These are phyloP conservation scores for Citrullus colocynthis DNA, from an alignment of 306 rosid species.

Conservation along the genomic window DNA sequence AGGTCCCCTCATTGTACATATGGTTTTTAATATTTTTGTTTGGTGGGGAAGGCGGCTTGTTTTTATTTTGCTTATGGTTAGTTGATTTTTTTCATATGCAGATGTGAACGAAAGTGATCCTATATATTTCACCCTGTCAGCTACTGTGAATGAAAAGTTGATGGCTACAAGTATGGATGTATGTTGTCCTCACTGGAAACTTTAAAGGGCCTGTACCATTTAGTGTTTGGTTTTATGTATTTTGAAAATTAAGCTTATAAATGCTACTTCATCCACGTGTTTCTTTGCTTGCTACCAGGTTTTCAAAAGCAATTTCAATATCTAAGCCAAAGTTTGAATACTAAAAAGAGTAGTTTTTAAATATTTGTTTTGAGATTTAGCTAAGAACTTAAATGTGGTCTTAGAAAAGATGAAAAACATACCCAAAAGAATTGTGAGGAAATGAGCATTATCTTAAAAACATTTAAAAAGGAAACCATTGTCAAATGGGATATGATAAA, in stretches of 20 bases:
- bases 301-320: background rate
- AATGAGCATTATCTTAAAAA: background rate
- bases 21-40: background rate
- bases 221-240: background rate
- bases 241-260: background rate
- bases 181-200: conserved; percentile 5
- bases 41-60: background rate
- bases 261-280: background rate
- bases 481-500: background rate
- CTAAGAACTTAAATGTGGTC: background rate
- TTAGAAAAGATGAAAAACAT: background rate
- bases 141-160: conserved; percentile 38
- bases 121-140: conserved; percentile 40
- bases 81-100: conserved; percentile 17
- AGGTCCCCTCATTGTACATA: conserved; percentile 21
- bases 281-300: background rate
- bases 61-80: background rate
- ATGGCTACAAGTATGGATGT: conserved; percentile 35
- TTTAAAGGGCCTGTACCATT: background rate
- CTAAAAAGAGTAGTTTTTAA: background rate
- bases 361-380: background rate
- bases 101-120: conserved; percentile 41
- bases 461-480: too few relatives aligned
- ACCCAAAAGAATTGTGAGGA: background rate
- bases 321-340: background rate